phyloP scores from a whole-genome alignment of 2,329 filamentous ascomycete genomes.

The Grosmannia huntii region DNA sequence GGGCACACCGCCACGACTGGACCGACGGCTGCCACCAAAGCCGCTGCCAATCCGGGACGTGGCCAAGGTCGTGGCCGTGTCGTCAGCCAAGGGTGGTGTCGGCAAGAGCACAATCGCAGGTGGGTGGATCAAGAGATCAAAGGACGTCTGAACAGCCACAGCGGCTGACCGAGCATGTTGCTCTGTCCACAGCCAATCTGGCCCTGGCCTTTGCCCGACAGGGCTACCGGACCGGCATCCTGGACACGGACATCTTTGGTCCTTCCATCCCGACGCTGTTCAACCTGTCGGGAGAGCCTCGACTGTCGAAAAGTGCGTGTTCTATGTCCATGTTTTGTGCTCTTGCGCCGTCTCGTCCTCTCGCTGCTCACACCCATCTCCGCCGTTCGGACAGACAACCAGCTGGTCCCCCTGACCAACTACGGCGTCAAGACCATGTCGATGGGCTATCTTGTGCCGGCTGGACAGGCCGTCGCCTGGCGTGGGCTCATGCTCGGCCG shows the following conservation, averaged over 20 bases:
- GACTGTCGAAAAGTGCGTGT: slow-evolving; percentile 40
- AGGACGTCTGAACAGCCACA: not conserved
- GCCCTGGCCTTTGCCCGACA: slow-evolving; percentile 74
- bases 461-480: slow-evolving; percentile 81
- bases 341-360: too few relatives aligned
- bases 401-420: slow-evolving; percentile 76
- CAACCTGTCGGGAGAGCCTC: slow-evolving; percentile 66
- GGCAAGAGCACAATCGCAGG: slow-evolving; percentile 90
- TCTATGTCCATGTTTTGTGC: not conserved
- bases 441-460: slow-evolving; percentile 83
- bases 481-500: slow-evolving; percentile 96
- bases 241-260: slow-evolving; percentile 95
- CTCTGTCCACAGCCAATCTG: slow-evolving; percentile 48
- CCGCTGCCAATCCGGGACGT: slow-evolving; percentile 73
- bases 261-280: slow-evolving; percentile 88
- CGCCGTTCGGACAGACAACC: slow-evolving; percentile 45
- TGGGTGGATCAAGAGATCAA: slow-evolving; percentile 23
- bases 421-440: slow-evolving; percentile 98
- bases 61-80: slow-evolving; percentile 87
- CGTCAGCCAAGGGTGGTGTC: slow-evolving; percentile 94
- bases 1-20: slow-evolving; percentile 60
- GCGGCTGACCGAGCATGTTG: too few relatives aligned
- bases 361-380: not conserved
- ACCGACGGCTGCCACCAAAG: slow-evolving; percentile 62
- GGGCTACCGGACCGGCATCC: slow-evolving; percentile 71